A percentile compares a stretch with the other conserved stretches of the same genome.
phyloP scores from a whole-genome alignment of 2,329 filamentous ascomycete species.

The Pleoardoris graminearum region DNA sequence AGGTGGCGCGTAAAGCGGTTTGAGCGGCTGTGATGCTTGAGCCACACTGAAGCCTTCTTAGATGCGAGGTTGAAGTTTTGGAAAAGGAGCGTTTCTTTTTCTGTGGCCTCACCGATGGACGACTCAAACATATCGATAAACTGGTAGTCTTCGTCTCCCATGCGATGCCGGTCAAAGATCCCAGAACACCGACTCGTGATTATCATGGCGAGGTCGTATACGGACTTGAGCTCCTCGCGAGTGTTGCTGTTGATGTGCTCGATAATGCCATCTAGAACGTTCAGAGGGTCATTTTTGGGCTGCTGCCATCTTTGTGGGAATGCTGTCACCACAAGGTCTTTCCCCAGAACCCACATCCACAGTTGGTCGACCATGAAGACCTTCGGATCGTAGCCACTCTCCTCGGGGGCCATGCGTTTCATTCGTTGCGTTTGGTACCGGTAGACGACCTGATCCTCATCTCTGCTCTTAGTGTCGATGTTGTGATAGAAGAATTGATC shows the following conservation, averaged over 20 bases:
- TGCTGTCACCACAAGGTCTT: constrained; percentile 62
- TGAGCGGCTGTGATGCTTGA: constrained; percentile 54
- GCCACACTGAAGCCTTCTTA: constrained; percentile 59
- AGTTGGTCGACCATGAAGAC: constrained; percentile 72
- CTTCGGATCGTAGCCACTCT: constrained; percentile 54
- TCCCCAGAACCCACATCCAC: constrained; percentile 66
- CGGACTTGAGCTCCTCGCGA: constrained; percentile 60
- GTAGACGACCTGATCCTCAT: constrained; percentile 67
- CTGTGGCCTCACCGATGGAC: constrained; percentile 58
- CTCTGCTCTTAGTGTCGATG: constrained; percentile 62
- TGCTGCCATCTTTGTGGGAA: constrained; percentile 64
- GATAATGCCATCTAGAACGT: constrained; percentile 65
- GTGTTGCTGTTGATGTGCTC: constrained; percentile 69
- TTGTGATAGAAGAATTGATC: constrained; percentile 70
- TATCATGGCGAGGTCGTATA: constrained; percentile 65
- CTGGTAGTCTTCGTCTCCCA: constrained; percentile 63
- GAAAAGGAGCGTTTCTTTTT: constrained; percentile 61
- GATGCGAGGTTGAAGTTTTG: constrained; percentile 63
- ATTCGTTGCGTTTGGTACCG: constrained; percentile 55
- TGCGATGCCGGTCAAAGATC: constrained; percentile 62
- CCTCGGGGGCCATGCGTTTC: constrained; percentile 16
- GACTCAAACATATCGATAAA: constrained; percentile 71
- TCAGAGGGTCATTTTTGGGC: constrained; percentile 64
- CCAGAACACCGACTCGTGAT: constrained; percentile 64
- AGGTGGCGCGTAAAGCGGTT: constrained; percentile 43